A percentile compares a stretch with the other conserved stretches of the same genome.
These are phyloP conservation scores for Coemansia sp. DNA, from an alignment of 192 early-diverging fungal genomes.

Conservation along the genomic window DNA sequence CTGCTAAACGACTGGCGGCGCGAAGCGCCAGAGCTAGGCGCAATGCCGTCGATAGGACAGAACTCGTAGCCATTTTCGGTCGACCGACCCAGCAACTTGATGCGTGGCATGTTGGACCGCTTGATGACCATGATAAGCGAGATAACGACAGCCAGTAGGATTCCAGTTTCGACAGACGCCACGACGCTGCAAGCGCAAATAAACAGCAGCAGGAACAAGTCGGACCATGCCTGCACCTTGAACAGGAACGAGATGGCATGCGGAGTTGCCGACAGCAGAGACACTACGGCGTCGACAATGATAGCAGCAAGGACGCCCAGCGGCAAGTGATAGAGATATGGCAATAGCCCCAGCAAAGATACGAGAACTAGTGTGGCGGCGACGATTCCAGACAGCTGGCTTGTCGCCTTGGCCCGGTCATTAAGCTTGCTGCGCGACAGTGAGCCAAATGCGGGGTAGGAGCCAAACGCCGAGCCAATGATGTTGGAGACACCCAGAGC, in stretches of 20 bases:
- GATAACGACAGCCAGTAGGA: slow-evolving; percentile 82
- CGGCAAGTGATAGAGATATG: slow-evolving; percentile 81
- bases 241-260: slow-evolving; percentile 79
- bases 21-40: slow-evolving; percentile 47
- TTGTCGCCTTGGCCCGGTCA: slow-evolving; percentile 85
- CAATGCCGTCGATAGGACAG: slow-evolving; percentile 58
- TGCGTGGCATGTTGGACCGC: slow-evolving; percentile 81
- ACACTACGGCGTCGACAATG: slow-evolving; percentile 79
- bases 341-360: slow-evolving; percentile 79
- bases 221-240: slow-evolving; percentile 75
- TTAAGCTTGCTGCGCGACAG: slow-evolving; percentile 92
- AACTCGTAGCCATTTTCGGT: slow-evolving; percentile 66
- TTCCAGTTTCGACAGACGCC: slow-evolving; percentile 90
- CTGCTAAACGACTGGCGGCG: slow-evolving; percentile 21
- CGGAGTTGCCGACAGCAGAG: slow-evolving; percentile 71
- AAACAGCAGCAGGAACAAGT: slow-evolving; percentile 76
- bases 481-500: slow-evolving; percentile 91
- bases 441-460: slow-evolving; percentile 82
- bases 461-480: slow-evolving; percentile 74
- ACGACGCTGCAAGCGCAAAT: slow-evolving; percentile 91
- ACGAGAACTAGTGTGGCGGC: slow-evolving; percentile 73
- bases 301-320: slow-evolving; percentile 77
- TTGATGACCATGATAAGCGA: slow-evolving; percentile 90
- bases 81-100: slow-evolving; percentile 70
- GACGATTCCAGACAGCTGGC: slow-evolving; percentile 86